These are phyloP conservation scores for Tympanopsis confertula DNA, from an alignment of 2,329 filamentous ascomycete species.

Conservation along the genomic window DNA sequence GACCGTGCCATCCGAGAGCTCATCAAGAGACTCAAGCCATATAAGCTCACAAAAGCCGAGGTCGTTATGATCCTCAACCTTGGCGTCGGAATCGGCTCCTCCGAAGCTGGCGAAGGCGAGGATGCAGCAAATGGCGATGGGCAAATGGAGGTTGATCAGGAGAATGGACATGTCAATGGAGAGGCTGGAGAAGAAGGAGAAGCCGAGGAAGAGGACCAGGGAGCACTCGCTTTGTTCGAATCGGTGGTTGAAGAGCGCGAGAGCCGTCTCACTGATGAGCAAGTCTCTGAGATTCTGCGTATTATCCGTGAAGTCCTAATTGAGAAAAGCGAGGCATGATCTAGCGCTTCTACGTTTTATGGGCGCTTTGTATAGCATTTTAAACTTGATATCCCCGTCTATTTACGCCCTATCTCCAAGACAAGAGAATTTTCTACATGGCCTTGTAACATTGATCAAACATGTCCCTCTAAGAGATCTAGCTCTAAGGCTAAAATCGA, in stretches of 20 bases:
- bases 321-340: no score
- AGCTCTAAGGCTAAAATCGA: no score
- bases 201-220: slow-evolving; percentile 11
- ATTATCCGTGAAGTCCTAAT: slow-evolving; percentile 23
- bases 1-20: slow-evolving; percentile 22
- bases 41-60: slow-evolving; percentile 29
- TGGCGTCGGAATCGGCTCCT: slow-evolving; percentile 19
- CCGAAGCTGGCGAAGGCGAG: slow-evolving; percentile 5
- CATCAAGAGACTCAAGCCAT: slow-evolving; percentile 21
- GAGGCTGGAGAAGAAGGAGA: background rate
- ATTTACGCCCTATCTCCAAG: no score
- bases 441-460: no score
- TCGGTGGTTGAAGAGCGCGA: slow-evolving; percentile 27
- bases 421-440: no score
- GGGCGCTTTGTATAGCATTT: no score
- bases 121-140: slow-evolving; percentile 6
- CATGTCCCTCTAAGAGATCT: no score
- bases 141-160: slow-evolving; percentile 1
- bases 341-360: no score
- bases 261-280: slow-evolving; percentile 21
- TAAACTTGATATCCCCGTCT: no score
- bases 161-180: slow-evolving; percentile 8
- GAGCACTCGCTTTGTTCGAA: slow-evolving; percentile 21
- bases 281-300: slow-evolving; percentile 18
- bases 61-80: slow-evolving; percentile 30